A percentile compares a stretch with the other conserved stretches of the same genome.
Evolutionary conservation across 2,329 filamentous ascomycete genomes (phyloP).

Genomic region (Trichoderma sp.): DNA sequence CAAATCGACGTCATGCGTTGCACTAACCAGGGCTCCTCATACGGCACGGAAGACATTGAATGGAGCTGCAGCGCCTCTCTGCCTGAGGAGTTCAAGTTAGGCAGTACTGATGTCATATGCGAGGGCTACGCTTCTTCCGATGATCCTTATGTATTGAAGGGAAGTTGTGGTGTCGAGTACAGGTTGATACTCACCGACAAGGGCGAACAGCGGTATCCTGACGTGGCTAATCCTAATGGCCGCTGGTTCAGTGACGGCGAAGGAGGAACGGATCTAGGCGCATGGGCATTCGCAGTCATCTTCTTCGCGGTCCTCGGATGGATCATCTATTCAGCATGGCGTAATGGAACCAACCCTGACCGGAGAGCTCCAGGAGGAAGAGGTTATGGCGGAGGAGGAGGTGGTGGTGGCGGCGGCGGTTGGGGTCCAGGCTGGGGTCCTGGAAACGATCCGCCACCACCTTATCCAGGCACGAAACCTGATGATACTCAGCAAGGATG

Average conservation of each 20-base stretch:
- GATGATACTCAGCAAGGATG: slow-evolving; percentile 39
- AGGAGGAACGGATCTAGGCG: slow-evolving; percentile 34
- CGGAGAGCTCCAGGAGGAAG: slow-evolving; percentile 26
- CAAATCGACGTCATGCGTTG: slow-evolving; percentile 82
- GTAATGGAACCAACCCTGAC: slow-evolving; percentile 22
- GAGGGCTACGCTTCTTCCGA: slow-evolving; percentile 78
- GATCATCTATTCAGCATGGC: slow-evolving; percentile 58
- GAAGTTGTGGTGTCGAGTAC: slow-evolving; percentile 92
- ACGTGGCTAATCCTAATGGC: slow-evolving; percentile 42
- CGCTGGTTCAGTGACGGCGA: slow-evolving; percentile 33
- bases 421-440: slow-evolving; percentile 39
- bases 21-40: slow-evolving; percentile 78
- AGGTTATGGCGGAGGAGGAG: slow-evolving; percentile 24
- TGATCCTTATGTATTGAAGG: slow-evolving; percentile 84
- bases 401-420: slow-evolving; percentile 39
- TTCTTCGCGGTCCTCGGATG: slow-evolving; percentile 59
- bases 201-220: slow-evolving; percentile 69
- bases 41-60: slow-evolving; percentile 76
- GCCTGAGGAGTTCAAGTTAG: slow-evolving; percentile 65
- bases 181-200: slow-evolving; percentile 71
- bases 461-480: slow-evolving; percentile 40
- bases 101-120: slow-evolving; percentile 84
- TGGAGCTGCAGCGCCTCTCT: slow-evolving; percentile 77
- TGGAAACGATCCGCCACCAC: slow-evolving; percentile 53
- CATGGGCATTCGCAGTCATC: slow-evolving; percentile 56